These are phyloP conservation scores for Clarireedia paspali DNA, from an alignment of 2,329 filamentous ascomycete genomes.

Conservation along the genomic window DNA sequence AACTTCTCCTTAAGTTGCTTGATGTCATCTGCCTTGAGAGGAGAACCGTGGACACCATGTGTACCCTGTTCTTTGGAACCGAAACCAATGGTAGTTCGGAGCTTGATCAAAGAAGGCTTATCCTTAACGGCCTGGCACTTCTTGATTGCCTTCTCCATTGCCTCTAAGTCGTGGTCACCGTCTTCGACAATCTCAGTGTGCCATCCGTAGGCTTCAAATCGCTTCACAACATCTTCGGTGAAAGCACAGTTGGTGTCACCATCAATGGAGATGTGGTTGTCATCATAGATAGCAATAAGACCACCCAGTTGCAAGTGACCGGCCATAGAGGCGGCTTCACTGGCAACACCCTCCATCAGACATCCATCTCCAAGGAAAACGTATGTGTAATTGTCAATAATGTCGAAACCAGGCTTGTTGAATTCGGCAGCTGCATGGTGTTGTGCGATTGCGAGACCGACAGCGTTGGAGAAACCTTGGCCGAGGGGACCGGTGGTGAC, in stretches of 20 bases:
- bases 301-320: constrained; percentile 97
- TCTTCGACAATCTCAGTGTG: constrained; percentile 78
- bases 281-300: constrained; percentile 93
- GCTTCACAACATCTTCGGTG: constrained; percentile 91
- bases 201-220: constrained; percentile 97
- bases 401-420: constrained; percentile 91
- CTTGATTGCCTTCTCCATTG: constrained; percentile 81
- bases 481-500: constrained; percentile 97
- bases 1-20: constrained; percentile 91
- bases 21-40: constrained; percentile 90
- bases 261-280: constrained; percentile 96
- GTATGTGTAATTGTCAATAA: constrained; percentile 97
- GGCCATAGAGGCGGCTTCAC: constrained; percentile 84
- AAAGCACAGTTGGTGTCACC: constrained; percentile 94
- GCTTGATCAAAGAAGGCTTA: constrained; percentile 96
- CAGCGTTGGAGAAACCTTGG: constrained; percentile 94
- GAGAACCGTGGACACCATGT: constrained; percentile 90
- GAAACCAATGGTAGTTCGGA: constrained; percentile 95
- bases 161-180: constrained; percentile 80
- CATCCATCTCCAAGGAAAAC: constrained; percentile 96
- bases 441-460: constrained; percentile 95
- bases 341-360: constrained; percentile 95
- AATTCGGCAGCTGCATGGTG: constrained; percentile 83
- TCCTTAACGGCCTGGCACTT: constrained; percentile 81
- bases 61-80: constrained; percentile 91